Conservation (phyloP, 805 yeast genomes). For the Cyberlindnera mycetangii region DNA sequence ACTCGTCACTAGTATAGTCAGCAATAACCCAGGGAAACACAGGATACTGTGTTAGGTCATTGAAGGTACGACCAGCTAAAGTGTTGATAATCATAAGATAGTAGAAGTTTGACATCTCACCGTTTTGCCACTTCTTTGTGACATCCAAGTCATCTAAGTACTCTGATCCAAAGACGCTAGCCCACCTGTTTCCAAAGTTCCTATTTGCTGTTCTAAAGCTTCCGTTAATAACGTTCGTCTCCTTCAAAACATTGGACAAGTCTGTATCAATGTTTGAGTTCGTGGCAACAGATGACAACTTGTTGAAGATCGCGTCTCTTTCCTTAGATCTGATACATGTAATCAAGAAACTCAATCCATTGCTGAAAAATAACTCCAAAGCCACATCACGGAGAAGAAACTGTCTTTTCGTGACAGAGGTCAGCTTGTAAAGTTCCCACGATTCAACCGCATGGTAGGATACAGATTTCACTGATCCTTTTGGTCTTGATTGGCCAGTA, state of each 20-base stretch:
- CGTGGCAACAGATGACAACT: conserved; percentile 46
- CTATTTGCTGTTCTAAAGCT: conserved; percentile 32
- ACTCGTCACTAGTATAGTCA: conserved; percentile 67
- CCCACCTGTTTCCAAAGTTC: conserved; percentile 40
- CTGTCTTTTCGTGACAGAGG: conserved; percentile 68
- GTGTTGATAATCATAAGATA: conserved; percentile 79
- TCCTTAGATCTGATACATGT: conserved; percentile 53
- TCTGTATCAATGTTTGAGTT: conserved; percentile 52
- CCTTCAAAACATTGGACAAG: conserved; percentile 49
- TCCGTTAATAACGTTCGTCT: conserved; percentile 37
- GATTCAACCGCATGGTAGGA: conserved; percentile 46
- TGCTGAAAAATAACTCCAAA: conserved; percentile 68
- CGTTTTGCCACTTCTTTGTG: conserved; percentile 70
- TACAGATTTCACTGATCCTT: conserved; percentile 10
- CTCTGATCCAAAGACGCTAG: conserved; percentile 43
- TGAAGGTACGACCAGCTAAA: conserved; percentile 83
- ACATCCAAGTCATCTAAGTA: conserved; percentile 39
- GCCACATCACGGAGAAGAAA: conserved; percentile 80
- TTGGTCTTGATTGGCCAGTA: conserved; percentile 41
- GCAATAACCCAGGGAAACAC: conserved; percentile 91
- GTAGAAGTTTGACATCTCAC: conserved; percentile 79
- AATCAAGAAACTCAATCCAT: conserved; percentile 68
- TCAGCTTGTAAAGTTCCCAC: conserved; percentile 61
- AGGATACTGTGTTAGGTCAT: conserved; percentile 87
- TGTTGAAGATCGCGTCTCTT: conserved; percentile 55